These are phyloP conservation scores for Murraya koenigii DNA, from an alignment of 345 rosid genomes.

Conservation along the genomic window DNA sequence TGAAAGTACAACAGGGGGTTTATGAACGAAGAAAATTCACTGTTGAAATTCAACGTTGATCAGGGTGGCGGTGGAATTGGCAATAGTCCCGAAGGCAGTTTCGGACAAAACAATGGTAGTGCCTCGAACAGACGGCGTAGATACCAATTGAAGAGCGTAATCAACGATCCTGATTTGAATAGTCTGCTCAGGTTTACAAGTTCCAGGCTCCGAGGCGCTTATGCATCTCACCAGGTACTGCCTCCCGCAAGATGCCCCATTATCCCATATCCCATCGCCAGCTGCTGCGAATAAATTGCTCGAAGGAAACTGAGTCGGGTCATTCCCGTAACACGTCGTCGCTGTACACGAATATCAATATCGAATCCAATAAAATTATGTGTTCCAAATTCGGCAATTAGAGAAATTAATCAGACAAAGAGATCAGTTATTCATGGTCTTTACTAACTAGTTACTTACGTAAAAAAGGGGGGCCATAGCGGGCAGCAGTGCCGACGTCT, in stretches of 20 bases:
- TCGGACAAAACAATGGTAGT: conserved; percentile 50
- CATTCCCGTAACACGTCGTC: conserved; percentile 38
- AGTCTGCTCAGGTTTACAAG: conserved; percentile 33
- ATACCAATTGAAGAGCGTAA: conserved; percentile 17
- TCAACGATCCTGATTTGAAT: conserved; percentile 57
- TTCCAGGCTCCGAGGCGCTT: conserved; percentile 34
- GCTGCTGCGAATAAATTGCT: conserved; percentile 65
- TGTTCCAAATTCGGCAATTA: too few relatives aligned
- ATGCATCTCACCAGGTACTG: conserved; percentile 60
- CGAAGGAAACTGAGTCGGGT: conserved; percentile 49
- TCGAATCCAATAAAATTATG: too few relatives aligned
- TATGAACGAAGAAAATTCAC: conserved; percentile 23
- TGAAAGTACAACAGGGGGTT: background rate
- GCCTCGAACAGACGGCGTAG: conserved; percentile 19
- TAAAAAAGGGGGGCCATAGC: conserved; percentile 44
- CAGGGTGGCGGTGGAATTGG: conserved; percentile 20
- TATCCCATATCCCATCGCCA: conserved; percentile 70
- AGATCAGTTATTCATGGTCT: too few relatives aligned
- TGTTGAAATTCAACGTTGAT: conserved; percentile 56
- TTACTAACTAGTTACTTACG: conserved; percentile 31
- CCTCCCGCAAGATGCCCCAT: conserved; percentile 65
- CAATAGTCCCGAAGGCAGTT: conserved; percentile 44
- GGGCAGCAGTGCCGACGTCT: conserved; percentile 53
- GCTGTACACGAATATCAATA: conserved; percentile 23
- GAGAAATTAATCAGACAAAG: too few relatives aligned